phyloP scores from a whole-genome alignment of 2,329 filamentous ascomycete species.

The Claviceps spartinae region DNA sequence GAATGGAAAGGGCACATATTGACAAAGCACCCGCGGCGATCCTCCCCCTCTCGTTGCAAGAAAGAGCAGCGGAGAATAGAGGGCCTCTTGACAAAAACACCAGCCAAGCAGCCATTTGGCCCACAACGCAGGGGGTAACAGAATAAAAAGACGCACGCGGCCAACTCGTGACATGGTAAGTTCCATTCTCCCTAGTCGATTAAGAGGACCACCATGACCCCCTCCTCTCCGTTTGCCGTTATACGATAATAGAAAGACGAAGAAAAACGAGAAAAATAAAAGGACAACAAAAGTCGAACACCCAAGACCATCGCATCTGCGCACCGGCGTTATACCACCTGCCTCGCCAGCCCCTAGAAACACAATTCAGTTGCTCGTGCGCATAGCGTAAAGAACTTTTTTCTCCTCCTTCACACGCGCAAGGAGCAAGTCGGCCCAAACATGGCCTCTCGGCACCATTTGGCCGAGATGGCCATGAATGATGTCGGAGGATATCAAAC shows the following conservation, averaged over 20 bases:
- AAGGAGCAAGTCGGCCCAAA: slow-evolving; percentile 12
- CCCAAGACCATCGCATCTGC: slow-evolving; percentile 17
- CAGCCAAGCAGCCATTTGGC: background rate
- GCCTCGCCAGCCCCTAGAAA: slow-evolving; percentile 17
- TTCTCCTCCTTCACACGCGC: slow-evolving; percentile 3
- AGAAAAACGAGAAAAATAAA: slow-evolving; percentile 13
- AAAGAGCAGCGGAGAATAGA: background rate
- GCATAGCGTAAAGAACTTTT: slow-evolving; percentile 6
- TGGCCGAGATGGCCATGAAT: slow-evolving; percentile 25
- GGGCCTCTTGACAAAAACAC: background rate
- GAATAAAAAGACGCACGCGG: slow-evolving; percentile 5
- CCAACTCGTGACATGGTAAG: slow-evolving; percentile 5
- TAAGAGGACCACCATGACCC: slow-evolving; percentile 6
- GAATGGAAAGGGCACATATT: background rate
- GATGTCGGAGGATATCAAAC: slow-evolving; percentile 18
- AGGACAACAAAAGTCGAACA: slow-evolving; percentile 15
- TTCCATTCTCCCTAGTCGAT: slow-evolving; percentile 7
- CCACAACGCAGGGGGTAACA: slow-evolving; percentile 4
- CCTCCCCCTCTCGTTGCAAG: background rate
- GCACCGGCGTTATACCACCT: slow-evolving; percentile 20
- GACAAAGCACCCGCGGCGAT: background rate
- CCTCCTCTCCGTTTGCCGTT: slow-evolving; percentile 19
- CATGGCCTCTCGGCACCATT: slow-evolving; percentile 22
- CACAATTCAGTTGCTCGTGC: slow-evolving; percentile 14
- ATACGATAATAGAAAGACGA: slow-evolving; percentile 6